Evolutionary conservation across 2,329 filamentous ascomycete species (phyloP).

Genomic region (Zelopaecilomyces penicillatus): DNA sequence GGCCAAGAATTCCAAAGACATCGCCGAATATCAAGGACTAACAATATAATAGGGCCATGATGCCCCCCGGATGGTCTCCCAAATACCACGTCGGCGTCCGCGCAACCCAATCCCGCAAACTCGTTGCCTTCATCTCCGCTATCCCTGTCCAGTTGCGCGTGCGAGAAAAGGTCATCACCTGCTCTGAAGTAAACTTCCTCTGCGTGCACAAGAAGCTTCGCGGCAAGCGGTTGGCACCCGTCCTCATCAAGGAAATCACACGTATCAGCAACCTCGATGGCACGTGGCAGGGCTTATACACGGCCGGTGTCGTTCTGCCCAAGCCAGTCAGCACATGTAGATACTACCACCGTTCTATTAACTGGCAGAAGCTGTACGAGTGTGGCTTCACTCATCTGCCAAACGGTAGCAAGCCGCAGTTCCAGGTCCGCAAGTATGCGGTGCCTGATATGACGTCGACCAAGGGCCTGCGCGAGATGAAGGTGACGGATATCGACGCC

Average conservation of each 20-base stretch:
- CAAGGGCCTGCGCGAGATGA: slow-evolving; percentile 71
- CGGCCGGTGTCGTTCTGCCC: slow-evolving; percentile 81
- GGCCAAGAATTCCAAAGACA: neutral
- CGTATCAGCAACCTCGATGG: slow-evolving; percentile 78
- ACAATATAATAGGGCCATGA: slow-evolving; percentile 62
- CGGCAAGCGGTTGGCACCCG: slow-evolving; percentile 81
- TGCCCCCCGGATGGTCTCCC: slow-evolving; percentile 87
- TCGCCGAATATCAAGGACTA: neutral
- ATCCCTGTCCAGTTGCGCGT: slow-evolving; percentile 79
- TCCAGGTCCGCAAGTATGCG: slow-evolving; percentile 79
- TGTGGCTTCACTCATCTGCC: slow-evolving; percentile 90
- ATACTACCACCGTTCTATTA: slow-evolving; percentile 88
- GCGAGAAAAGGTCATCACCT: slow-evolving; percentile 63
- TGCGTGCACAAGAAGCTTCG: slow-evolving; percentile 97
- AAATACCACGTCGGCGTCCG: slow-evolving; percentile 95
- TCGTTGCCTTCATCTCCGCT: slow-evolving; percentile 93
- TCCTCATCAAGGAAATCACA: slow-evolving; percentile 97
- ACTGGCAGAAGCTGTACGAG: slow-evolving; percentile 95
- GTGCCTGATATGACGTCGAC: slow-evolving; percentile 67
- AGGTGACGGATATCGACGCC: slow-evolving; percentile 65
- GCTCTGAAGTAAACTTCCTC: slow-evolving; percentile 95
- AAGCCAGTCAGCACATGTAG: slow-evolving; percentile 87
- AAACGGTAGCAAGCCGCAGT: slow-evolving; percentile 69
- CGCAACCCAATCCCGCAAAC: slow-evolving; percentile 69
- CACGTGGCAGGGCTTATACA: slow-evolving; percentile 94